phyloP scores from a whole-genome alignment of 2,329 filamentous ascomycete genomes.

The Aurifilum marmelostoma region DNA sequence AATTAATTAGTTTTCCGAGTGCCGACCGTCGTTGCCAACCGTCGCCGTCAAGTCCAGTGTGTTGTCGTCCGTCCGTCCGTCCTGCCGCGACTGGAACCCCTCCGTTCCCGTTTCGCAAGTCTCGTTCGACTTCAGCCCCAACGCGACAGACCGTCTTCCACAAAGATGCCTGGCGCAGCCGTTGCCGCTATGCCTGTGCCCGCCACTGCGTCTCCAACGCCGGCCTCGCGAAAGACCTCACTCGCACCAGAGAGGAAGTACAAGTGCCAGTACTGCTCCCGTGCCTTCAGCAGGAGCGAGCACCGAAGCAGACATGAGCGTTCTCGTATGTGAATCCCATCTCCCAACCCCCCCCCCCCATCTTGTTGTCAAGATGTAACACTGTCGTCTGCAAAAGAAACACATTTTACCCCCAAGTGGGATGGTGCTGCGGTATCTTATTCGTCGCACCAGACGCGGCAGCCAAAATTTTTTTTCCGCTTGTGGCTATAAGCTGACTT shows the following conservation, averaged over 20 bases:
- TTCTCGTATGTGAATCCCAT: constrained; percentile 84
- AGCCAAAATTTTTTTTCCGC: constrained; percentile 5
- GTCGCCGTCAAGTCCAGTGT: constrained; percentile 26
- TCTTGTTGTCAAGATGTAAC: too few species aligned
- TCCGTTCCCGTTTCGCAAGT: constrained; percentile 28
- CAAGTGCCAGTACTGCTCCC: constrained; percentile 98
- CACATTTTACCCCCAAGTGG: too few species aligned
- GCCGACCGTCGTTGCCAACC: constrained; percentile 37
- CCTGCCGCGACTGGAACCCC: constrained; percentile 25
- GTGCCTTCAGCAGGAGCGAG: constrained; percentile 96
- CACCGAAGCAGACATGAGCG: constrained; percentile 96
- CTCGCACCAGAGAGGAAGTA: constrained; percentile 94
- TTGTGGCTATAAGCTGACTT: constrained; percentile 16
- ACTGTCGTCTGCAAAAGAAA: background rate
- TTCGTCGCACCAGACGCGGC: constrained; percentile 20
- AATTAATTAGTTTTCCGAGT: constrained; percentile 37
- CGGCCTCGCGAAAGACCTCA: constrained; percentile 74
- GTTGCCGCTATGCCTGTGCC: constrained; percentile 61
- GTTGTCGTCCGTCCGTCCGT: constrained; percentile 35
- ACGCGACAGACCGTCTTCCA: constrained; percentile 42
- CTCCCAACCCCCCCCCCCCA: constrained; percentile 5
- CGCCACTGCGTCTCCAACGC: constrained; percentile 62
- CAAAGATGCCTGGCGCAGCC: constrained; percentile 71
- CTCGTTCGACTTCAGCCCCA: constrained; percentile 30
- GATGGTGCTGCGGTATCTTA: background rate